Evolutionary conservation across 169 alveolate genomes (phyloP), one percentile per base, ranked within the genome.

Genomic region (Theileria equi): DNA sequence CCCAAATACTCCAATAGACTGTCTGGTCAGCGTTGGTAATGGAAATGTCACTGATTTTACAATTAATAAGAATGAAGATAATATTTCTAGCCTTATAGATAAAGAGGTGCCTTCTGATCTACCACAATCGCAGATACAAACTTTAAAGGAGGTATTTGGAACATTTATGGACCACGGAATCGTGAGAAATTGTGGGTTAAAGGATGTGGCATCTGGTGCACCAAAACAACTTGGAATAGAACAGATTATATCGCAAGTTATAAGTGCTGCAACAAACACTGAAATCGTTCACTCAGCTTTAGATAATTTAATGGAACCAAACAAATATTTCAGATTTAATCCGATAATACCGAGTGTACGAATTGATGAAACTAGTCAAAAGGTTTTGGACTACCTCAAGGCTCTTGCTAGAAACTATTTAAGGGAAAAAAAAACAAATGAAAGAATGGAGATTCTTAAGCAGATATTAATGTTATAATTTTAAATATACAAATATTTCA

Each of bases 21-120:
- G 76, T 3, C 60, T 89, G 53, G 95, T 91, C 29, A 82, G 92
- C 62, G 70, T 91, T 11, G 94, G 95, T 8, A 91, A 89, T 16
- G 94, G 95, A 5, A 32, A 49, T 13, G 43, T 43, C 7, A 29
- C 29, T 11, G 50, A 35, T 2, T 6, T 41, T 17, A 34, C 8
- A 6, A 28, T 3, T 10, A n/a, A 31, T 23, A 13, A 49, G 8
- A 40, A 52, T 1, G 55, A 43, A 6, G 64, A 35, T 5, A 35
- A n/a, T n/a, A n/a, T 1, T 1, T 34, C 10, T 10, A 7, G 44
- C 2, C 6, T 21, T 5, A 23, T 0, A 11, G 55, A 28, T 10
- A 11, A 17, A 13, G 41, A 55, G 1, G 3, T 34, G 8, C 4
- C 3, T 5, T 16, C 40, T 17, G 34, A 35, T 1, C 29, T 8